A percentile compares a stretch with the other conserved stretches of the same genome.
phyloP scores from a whole-genome alignment of 352 stramenopile species.

The Globisporangium radiosum region DNA sequence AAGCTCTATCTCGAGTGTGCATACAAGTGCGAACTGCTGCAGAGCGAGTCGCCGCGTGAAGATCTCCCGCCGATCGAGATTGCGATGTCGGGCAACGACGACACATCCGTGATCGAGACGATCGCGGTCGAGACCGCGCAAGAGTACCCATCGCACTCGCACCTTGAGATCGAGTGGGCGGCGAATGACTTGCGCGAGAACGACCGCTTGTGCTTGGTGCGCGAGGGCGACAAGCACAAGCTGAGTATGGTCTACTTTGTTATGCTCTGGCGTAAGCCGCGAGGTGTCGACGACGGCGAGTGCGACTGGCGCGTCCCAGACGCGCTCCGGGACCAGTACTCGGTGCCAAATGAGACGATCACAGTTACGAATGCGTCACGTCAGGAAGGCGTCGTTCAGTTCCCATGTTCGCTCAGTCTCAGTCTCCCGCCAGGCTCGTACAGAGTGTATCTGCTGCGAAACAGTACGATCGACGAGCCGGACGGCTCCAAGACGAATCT shows the following conservation, averaged over 20 bases:
- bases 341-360: conserved; percentile 10
- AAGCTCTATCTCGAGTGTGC: conserved; percentile 33
- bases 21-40: conserved; percentile 39
- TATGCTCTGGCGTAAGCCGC: conserved; percentile 20
- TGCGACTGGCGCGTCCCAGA: conserved; percentile 41
- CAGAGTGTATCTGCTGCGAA: conserved; percentile 38
- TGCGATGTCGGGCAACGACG: conserved; percentile 27
- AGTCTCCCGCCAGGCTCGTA: conserved; percentile 41
- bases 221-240: conserved; percentile 34
- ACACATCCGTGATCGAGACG: background rate
- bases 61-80: conserved; percentile 19
- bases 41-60: conserved; percentile 11
- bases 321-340: conserved; percentile 23
- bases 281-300: conserved; percentile 2
- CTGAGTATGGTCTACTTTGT: conserved; percentile 37
- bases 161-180: conserved; percentile 36
- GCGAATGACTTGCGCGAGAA: conserved; percentile 14
- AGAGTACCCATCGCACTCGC: conserved; percentile 32
- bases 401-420: conserved; percentile 35
- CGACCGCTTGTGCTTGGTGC: conserved; percentile 36
- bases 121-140: conserved; percentile 17
- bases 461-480: conserved; percentile 16
- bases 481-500: conserved; percentile 14
- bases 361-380: conserved; percentile 18
- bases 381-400: conserved; percentile 12